Percentiles rank a stretch among this genome's conserved stretches.
phyloP scores from a whole-genome alignment of 1,284 basidiomycete species.

The Apiotrichum sp. region DNA sequence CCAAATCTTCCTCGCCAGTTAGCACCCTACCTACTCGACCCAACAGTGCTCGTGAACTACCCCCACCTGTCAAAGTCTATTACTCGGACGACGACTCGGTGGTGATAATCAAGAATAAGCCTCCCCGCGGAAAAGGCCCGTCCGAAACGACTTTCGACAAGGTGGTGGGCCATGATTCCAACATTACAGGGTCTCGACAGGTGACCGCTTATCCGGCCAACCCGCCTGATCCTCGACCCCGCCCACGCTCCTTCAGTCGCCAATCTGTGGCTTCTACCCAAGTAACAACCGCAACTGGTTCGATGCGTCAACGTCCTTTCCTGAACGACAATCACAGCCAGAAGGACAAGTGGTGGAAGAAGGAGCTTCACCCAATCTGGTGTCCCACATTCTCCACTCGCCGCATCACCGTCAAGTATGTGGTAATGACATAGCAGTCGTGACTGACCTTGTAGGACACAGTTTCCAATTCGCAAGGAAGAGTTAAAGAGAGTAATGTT shows the following conservation, averaged over 20 bases:
- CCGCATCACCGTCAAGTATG: slow-evolving; percentile 27
- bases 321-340: neutral
- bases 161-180: no score
- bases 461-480: slow-evolving; percentile 20
- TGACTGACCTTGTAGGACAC: slow-evolving; percentile 18
- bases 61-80: slow-evolving; percentile 2
- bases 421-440: neutral
- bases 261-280: neutral
- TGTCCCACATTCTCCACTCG: slow-evolving; percentile 22
- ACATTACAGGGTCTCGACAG: no score
- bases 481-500: slow-evolving; percentile 10
- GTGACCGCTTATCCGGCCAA: no score
- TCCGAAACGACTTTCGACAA: no score
- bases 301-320: neutral
- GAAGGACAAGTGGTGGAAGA: slow-evolving; percentile 20
- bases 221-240: no score
- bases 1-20: neutral
- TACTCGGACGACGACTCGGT: slow-evolving; percentile 11
- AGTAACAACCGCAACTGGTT: neutral
- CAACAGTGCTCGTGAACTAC: slow-evolving; percentile 5
- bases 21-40: slow-evolving; percentile 4
- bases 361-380: slow-evolving; percentile 25
- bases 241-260: neutral
- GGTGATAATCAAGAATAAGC: neutral
- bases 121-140: no score